Conservation (phyloP, 306 rosid species). For the Cucumis melo region DNA sequence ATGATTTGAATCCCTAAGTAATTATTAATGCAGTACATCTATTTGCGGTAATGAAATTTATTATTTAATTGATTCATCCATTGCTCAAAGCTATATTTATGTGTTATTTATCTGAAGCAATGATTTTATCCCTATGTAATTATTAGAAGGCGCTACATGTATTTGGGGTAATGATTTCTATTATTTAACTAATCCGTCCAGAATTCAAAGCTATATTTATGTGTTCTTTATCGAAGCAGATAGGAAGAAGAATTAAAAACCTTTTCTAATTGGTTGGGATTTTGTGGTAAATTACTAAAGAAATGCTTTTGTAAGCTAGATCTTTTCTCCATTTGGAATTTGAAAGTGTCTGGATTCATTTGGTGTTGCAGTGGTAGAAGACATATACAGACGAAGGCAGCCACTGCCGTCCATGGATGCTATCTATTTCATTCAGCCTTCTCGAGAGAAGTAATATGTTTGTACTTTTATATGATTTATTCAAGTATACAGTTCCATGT, state of each 20-base stretch:
- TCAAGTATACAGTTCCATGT: neutral
- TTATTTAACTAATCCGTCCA: neutral
- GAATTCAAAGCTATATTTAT: neutral
- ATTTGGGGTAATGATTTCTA: neutral
- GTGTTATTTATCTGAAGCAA: neutral
- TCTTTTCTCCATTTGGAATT: neutral
- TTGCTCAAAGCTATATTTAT: neutral
- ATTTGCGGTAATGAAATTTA: neutral
- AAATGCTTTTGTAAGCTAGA: neutral
- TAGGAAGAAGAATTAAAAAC: neutral
- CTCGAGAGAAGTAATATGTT: slow-evolving; percentile 64
- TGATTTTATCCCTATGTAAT: neutral
- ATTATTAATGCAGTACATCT: neutral
- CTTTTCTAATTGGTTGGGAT: neutral
- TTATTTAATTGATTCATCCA: neutral
- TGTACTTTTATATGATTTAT: neutral
- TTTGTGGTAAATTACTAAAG: neutral
- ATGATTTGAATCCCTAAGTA: neutral
- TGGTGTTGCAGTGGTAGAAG: slow-evolving; percentile 79
- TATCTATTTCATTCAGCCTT: slow-evolving; percentile 89
- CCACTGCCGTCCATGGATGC: slow-evolving; percentile 94
- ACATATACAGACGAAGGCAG: slow-evolving; percentile 88
- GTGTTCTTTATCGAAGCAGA: neutral
- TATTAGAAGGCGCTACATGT: neutral
- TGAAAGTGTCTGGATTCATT: slow-evolving; percentile 11